phyloP scores from a whole-genome alignment of 805 yeast species.

The Kluyveromyces starmeri region DNA sequence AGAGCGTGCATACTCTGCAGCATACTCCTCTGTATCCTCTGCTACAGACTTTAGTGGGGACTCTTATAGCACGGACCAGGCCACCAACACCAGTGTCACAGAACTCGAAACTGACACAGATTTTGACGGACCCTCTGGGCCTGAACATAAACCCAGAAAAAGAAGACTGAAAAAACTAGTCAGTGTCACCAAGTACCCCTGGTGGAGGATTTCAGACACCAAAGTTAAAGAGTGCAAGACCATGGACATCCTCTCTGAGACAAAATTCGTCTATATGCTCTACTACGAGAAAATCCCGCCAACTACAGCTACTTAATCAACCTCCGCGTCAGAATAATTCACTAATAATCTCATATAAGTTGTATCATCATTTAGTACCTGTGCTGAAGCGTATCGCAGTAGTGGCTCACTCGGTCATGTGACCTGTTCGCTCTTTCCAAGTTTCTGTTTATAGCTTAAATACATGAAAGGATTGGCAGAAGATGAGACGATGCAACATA shows the following conservation, averaged over 20 bases:
- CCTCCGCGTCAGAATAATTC: too few relatives aligned
- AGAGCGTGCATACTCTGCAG: slow-evolving; percentile 1
- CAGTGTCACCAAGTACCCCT: slow-evolving; percentile 49
- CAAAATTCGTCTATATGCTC: slow-evolving; percentile 74
- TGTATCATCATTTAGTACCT: too few relatives aligned
- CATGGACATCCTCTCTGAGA: slow-evolving; percentile 55
- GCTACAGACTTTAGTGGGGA: not conserved
- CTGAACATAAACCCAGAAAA: slow-evolving; percentile 10
- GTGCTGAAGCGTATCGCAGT: too few relatives aligned
- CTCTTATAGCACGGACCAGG: slow-evolving; percentile 5
- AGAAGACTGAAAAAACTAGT: slow-evolving; percentile 45
- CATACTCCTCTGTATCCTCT: slow-evolving; percentile 11
- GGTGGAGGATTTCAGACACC: slow-evolving; percentile 82
- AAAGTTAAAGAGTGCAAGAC: slow-evolving; percentile 51
- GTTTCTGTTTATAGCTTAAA: too few relatives aligned
- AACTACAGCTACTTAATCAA: too few relatives aligned
- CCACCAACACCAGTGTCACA: slow-evolving; percentile 16
- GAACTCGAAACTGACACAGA: slow-evolving; percentile 6
- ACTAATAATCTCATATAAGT: too few relatives aligned
- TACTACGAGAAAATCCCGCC: slow-evolving; percentile 55
- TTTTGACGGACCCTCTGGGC: not conserved
- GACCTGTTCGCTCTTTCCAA: too few relatives aligned
- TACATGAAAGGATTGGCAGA: too few relatives aligned
- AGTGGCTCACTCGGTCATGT: too few relatives aligned
- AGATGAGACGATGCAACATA: too few relatives aligned